Percentiles rank a stretch among this genome's conserved stretches.
These are phyloP conservation scores for Globisporangium splendens DNA, from an alignment of 352 stramenopile species.

Conservation along the genomic window DNA sequence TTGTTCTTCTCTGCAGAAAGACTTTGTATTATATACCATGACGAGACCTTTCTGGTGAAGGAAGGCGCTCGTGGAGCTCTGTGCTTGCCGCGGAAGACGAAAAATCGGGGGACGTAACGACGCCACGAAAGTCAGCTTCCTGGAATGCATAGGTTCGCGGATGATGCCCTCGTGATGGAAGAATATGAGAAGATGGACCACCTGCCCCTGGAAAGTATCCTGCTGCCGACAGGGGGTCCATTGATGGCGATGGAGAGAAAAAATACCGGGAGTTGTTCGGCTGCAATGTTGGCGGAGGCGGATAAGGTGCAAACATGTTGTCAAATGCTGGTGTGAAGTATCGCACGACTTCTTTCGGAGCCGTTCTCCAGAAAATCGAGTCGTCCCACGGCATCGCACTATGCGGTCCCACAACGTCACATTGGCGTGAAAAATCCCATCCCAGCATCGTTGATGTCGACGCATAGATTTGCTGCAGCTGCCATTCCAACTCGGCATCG, in stretches of 20 bases:
- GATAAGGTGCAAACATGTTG: constrained; percentile 19
- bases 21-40: too few species aligned
- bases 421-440: constrained; percentile 69
- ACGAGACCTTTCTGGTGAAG: background rate
- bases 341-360: constrained; percentile 65
- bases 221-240: too few species aligned
- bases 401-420: constrained; percentile 28
- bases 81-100: background rate
- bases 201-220: too few species aligned
- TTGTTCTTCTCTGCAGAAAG: too few species aligned
- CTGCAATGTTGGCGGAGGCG: constrained; percentile 5
- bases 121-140: constrained; percentile 7
- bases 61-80: background rate
- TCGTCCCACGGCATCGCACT: constrained; percentile 38
- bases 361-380: constrained; percentile 57
- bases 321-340: constrained; percentile 49
- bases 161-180: constrained; percentile 4
- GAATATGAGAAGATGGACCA: background rate
- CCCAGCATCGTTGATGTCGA: constrained; percentile 64
- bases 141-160: constrained; percentile 9
- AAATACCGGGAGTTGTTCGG: too few species aligned
- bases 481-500: constrained; percentile 51
- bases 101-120: constrained; percentile 9
- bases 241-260: too few species aligned
- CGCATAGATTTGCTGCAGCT: constrained; percentile 75